Conservation (phyloP, 2,329 filamentous ascomycete species). For the Aureobasidium subglaciale region DNA sequence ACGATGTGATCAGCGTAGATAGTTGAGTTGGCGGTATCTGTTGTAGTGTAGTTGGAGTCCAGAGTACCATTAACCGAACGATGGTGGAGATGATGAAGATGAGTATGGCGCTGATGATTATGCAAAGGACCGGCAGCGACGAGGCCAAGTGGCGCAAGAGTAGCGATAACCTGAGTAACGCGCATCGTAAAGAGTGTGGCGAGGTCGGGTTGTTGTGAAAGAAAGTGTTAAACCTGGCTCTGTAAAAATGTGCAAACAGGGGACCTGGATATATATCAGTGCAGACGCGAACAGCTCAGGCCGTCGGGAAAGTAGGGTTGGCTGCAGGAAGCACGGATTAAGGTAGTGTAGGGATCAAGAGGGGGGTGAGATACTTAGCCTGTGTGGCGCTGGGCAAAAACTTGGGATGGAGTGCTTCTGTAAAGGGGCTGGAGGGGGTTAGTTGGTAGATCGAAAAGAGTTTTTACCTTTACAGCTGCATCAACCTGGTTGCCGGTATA, state of each 20-base stretch:
- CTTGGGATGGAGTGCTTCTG: constrained; percentile 8
- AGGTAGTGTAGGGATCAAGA: constrained; percentile 10
- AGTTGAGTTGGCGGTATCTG: background rate
- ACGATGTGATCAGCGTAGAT: constrained; percentile 8
- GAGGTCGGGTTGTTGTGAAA: constrained; percentile 1
- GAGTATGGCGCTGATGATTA: constrained; percentile 1
- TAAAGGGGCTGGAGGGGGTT: constrained; percentile 15
- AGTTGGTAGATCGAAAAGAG: constrained; percentile 3
- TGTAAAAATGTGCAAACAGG: constrained; percentile 9
- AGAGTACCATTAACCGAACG: constrained; percentile 6
- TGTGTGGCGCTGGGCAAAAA: constrained; percentile 10
- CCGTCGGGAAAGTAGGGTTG: constrained; percentile 3
- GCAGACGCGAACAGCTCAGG: constrained; percentile 10
- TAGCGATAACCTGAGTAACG: constrained; percentile 5
- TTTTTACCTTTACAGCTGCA: constrained; percentile 13
- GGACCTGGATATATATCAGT: constrained; percentile 15
- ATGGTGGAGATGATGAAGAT: constrained; percentile 12
- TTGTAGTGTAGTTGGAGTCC: background rate
- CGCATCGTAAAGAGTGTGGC: constrained; percentile 12
- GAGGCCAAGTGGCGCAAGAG: background rate
- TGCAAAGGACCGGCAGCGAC: constrained; percentile 5
- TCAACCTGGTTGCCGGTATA: constrained; percentile 13
- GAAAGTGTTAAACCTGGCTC: constrained; percentile 11
- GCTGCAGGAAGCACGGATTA: constrained; percentile 11
- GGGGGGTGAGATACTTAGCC: constrained; percentile 12